Base-by-base conservation (phyloP, 2,329 filamentous ascomycete genomes). In the Talaromyces verruculosus region DNA sequence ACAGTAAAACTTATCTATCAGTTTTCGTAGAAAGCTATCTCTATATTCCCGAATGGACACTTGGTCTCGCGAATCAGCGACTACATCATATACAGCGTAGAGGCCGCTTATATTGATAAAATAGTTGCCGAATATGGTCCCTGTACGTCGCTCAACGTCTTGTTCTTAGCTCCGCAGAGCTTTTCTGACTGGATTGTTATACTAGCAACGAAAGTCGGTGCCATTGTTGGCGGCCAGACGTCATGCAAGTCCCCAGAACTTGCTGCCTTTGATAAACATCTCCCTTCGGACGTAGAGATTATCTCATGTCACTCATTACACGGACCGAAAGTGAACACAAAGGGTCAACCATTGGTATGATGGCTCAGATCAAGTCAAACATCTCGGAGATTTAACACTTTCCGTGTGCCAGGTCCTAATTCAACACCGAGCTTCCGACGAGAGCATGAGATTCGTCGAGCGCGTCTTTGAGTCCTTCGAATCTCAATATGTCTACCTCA, bases 191-290 rank as follows among this genome's bases (percentile, higher is more conserved):
- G 25, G 25, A 60, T 33, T 30, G 19, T 33, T 19, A 59, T 17
- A 63, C n/a, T 75, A 97, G 93, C 95, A 70, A 99, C 95, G 66
- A 98, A 97, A 78, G 86, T 95, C 74, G 91, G 91, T 69, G 95
- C 95, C 70, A 96, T 99, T 68, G 95, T 99, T 25, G 96, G 95
- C 67, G 95, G 95, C 8, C 95, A 99, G 78, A 99, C 95, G 0
- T 98, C 95, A 0, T 99, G 95, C 85, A 99, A 99, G 81, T 93
- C 92, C 59, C 95, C 95, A 22, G 95, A 99, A 79, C 95, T 99
- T 73, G 88, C 88, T 41, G 94, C 95, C 2, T 97, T 99, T 72
- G 94, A 98, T 73, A 88, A 88, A 71, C 87, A 97, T 79, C 87
- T 99, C 19, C 95, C 95, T 0, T 73, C 82, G 41, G 95, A 99